A percentile compares a stretch with the other conserved stretches of the same genome.
Conservation (phyloP, 2,329 filamentous ascomycete species). For the Calonectria honghensis region DNA sequence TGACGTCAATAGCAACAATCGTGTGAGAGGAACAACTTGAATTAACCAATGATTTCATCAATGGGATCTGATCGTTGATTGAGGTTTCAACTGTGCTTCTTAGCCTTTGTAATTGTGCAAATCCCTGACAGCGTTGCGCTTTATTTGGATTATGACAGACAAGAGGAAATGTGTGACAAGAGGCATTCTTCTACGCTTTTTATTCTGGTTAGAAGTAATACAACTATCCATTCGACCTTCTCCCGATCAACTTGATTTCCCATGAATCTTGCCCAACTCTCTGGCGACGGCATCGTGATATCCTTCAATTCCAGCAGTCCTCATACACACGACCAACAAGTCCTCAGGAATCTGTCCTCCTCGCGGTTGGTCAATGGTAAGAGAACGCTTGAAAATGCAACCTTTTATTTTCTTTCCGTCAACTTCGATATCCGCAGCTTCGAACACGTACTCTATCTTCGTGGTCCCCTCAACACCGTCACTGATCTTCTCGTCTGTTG, state of each 20-base stretch:
- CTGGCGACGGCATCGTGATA: conserved; percentile 29
- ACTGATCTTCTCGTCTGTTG: conserved; percentile 17
- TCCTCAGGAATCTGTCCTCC: conserved; percentile 22
- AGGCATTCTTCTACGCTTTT: neutral
- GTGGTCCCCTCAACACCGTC: conserved; percentile 11
- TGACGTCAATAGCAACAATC: neutral
- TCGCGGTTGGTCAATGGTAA: conserved; percentile 19
- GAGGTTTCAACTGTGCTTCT: neutral
- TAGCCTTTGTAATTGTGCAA: too few relatives aligned
- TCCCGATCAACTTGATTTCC: neutral
- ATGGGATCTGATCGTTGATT: neutral
- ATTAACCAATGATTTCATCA: neutral
- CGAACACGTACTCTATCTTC: conserved; percentile 30
- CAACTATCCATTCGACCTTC: neutral
- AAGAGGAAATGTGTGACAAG: neutral
- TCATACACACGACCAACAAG: conserved; percentile 22
- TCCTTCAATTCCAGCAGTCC: conserved; percentile 23
- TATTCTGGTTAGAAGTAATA: neutral
- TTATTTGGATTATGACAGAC: neutral
- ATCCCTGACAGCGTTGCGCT: neutral
- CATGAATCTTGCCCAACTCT: conserved; percentile 17
- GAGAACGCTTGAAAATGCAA: conserved; percentile 16
- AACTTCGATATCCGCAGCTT: neutral
- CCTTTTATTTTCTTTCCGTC: neutral
- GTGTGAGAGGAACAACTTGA: neutral